Evolutionary conservation across 1,139 yeast species (phyloP), one percentile per base, ranked within the genome.

Genomic region (Candida buenavistaensis): DNA sequence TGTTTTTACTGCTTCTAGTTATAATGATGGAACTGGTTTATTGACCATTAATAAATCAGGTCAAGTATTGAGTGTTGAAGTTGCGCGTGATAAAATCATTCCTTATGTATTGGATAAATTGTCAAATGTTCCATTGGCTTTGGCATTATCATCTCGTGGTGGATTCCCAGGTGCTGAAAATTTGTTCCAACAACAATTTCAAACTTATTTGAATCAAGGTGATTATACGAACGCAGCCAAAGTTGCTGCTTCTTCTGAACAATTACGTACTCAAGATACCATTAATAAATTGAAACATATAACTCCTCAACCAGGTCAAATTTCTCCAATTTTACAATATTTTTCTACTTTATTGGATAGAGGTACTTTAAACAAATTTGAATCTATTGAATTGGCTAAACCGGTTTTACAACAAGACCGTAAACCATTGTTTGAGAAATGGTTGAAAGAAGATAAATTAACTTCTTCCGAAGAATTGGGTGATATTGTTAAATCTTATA

Each of bases 151-250:
- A 14, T 80, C 96, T 7, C 85, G 97, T 63, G 97, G 97, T 54
- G 96, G 96, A 1, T 78, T 94, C 59, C 94, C 96, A 32, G 99
- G 98, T 45, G 98, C 97, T 30, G 98, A 92, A 59, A 82, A 82
- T 53, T 74, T 94, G 46, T 90, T 94, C 64, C 70, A 77, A 40
- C 96, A 90, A 63, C 97, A 90, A 63, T 94, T 94, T 65, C 95
- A 89, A 57, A 82, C 79, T 54, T 76, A 83, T 51, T 73, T 94
- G 54, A 78, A 80, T 51, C 80, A 82, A 51, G 97, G 97, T 47
- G 95, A 89, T 57, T 92, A 89, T 56, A 72, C 82, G 40, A 83
- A 82, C 53, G 98, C 98, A 35, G 98, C 97, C 30, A 89, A 88
- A 65, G 88, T 92, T 40, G 98, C 98, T 30, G 98, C 98, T 14